Base-by-base conservation (phyloP, 2,329 filamentous ascomycete species). In the Xylaria polymorpha region DNA sequence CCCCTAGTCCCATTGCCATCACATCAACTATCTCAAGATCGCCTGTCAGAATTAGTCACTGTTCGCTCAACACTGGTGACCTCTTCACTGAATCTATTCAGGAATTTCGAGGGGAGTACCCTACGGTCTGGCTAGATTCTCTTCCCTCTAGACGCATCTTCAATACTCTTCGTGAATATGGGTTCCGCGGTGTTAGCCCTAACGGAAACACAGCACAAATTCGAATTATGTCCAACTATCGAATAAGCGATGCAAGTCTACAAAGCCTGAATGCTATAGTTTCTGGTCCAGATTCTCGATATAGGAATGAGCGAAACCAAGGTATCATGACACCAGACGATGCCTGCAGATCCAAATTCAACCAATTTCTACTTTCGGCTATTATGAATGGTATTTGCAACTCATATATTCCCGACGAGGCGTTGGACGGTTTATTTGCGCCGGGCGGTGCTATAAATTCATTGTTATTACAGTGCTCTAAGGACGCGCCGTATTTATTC, bases 41-140 rank as follows among this genome's bases (percentile, higher is more conserved):
- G 15, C 4, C 51, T 5, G n/a, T 22, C 2, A 9, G 18, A 5
- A 2, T 20, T 22, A 20, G 7, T 37, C n/a, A 35, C 8, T 37
- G 5, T 37, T 12, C 51, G 6, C 9, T 39, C 18, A 18, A 56
- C 10, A 4, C 4, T 12, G 3, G 25, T 56, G 32, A 3, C 6
- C 10, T 7, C 1, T 9, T n/a, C 2, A 0, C 14, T 14, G 51
- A 5, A 39, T 39, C 51, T 6, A 14, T 12, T 14, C 32, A 22
- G n/a, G 51, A n/a, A 50, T 50, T 25, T 25, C 58, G 4, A 18
- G 2, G 44, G 5, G 37, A 35, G 2, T 1, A 10, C 37, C 35
- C 61, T 39, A 50, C 39, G 18, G 29, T 44, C 63, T 66, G 63
- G 63, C 20, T 66, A 20, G 32, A 9, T 25, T 10, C 29, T 10